A percentile compares a stretch with the other conserved stretches of the same genome.
Conservation (phyloP, 139 green algal genomes). For the Zygnema cylindricum region DNA sequence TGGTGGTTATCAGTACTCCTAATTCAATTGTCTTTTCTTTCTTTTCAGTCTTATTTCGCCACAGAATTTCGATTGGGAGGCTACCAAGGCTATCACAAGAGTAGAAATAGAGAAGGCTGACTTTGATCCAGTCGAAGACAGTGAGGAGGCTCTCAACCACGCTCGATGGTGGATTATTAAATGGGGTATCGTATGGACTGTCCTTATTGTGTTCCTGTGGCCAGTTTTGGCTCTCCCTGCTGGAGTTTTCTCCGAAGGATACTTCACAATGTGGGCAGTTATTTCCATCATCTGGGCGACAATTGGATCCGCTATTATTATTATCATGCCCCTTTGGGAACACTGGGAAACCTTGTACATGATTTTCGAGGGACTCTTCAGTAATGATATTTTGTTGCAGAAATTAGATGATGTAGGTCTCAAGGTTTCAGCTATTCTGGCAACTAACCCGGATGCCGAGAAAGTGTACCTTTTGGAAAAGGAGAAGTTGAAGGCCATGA, state of each 20-base stretch:
- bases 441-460: conserved; percentile 13
- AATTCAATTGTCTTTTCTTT: too few relatives aligned
- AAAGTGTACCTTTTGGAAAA: too few relatives aligned
- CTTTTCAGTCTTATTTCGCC: conserved; percentile 18
- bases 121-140: conserved; percentile 48
- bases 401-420: conserved; percentile 51
- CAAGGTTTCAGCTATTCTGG: conserved; percentile 30
- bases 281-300: conserved; percentile 76
- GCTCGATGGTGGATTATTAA: conserved; percentile 58
- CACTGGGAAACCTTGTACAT: conserved; percentile 55
- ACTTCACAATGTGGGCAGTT: conserved; percentile 79
- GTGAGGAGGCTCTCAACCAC: conserved; percentile 33
- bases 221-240: conserved; percentile 76
- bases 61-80: conserved; percentile 15
- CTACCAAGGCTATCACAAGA: conserved; percentile 15
- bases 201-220: conserved; percentile 76
- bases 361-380: conserved; percentile 59
- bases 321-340: conserved; percentile 74
- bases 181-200: conserved; percentile 66
- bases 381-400: conserved; percentile 45
- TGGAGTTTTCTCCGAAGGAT: conserved; percentile 74
- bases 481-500: conserved; percentile 20
- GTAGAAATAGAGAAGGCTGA: conserved; percentile 23
- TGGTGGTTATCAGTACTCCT: too few relatives aligned
- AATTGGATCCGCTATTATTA: conserved; percentile 69